Percentiles rank a stretch among this genome's conserved stretches.
These are phyloP conservation scores for Podila verticillata DNA, from an alignment of 192 early-diverging fungal genomes.

Conservation along the genomic window DNA sequence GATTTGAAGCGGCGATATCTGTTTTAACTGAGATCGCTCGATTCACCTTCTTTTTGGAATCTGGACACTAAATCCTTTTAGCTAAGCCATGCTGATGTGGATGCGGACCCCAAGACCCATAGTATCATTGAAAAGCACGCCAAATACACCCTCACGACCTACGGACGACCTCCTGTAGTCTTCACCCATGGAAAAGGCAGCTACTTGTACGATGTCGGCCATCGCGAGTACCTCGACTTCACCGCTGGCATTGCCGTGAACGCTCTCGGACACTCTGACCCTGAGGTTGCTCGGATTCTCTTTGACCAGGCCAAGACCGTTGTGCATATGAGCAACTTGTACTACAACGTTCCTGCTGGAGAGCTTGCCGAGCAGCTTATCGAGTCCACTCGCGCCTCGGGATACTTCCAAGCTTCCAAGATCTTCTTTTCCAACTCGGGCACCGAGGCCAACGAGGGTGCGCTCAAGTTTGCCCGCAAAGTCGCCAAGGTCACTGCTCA, in stretches of 20 bases:
- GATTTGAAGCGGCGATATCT: no score
- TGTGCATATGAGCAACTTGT: constrained; percentile 93
- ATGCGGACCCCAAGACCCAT: constrained; percentile 52
- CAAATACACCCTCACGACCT: constrained; percentile 77
- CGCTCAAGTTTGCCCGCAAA: constrained; percentile 96
- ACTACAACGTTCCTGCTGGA: constrained; percentile 89
- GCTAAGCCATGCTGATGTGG: constrained; percentile 63
- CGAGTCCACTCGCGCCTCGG: constrained; percentile 61
- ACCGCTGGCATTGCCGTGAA: constrained; percentile 95
- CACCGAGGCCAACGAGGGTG: constrained; percentile 98
- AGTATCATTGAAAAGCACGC: constrained; percentile 56
- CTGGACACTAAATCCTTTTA: not conserved
- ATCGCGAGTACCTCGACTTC: constrained; percentile 90
- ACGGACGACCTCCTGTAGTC: constrained; percentile 73
- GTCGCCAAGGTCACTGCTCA: constrained; percentile 73
- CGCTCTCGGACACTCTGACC: constrained; percentile 90
- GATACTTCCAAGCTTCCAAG: constrained; percentile 62
- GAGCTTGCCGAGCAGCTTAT: constrained; percentile 81
- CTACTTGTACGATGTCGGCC: constrained; percentile 79
- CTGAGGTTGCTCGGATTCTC: constrained; percentile 74
- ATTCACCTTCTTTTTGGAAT: not conserved
- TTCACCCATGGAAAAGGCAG: constrained; percentile 87
- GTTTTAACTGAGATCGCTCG: not conserved
- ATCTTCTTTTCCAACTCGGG: constrained; percentile 98
- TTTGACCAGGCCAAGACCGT: constrained; percentile 85